These are phyloP conservation scores for Pistacia vera DNA, from an alignment of 345 rosid species.

Conservation along the genomic window DNA sequence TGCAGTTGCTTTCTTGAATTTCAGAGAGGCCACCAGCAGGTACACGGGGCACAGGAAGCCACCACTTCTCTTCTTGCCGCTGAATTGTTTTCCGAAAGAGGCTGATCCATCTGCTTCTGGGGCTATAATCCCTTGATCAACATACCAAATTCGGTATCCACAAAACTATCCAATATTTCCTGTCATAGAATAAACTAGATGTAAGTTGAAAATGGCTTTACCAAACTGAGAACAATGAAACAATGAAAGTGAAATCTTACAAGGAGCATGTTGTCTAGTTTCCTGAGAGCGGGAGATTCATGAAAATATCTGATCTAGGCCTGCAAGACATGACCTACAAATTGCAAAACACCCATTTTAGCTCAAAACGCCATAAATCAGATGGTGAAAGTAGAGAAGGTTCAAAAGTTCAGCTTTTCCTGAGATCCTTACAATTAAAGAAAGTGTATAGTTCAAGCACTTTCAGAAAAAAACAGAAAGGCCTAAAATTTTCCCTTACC, in stretches of 20 bases:
- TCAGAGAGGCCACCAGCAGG: conserved; percentile 81
- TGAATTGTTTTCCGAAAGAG: conserved; percentile 72
- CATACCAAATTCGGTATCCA: conserved; percentile 83
- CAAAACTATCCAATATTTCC: conserved; percentile 84
- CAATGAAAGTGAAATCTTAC: conserved; percentile 48
- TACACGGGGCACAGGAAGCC: conserved; percentile 97
- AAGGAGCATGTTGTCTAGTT: conserved; percentile 90
- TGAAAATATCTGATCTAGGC: conserved; percentile 84
- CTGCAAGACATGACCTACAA: conserved; percentile 89
- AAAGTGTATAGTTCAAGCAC: background rate
- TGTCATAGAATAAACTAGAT: conserved; percentile 26
- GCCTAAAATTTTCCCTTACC: conserved; percentile 34
- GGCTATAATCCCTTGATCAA: conserved; percentile 88
- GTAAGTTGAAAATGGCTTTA: background rate
- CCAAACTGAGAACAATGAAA: background rate
- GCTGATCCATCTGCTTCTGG: conserved; percentile 83
- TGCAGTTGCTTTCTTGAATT: conserved; percentile 74
- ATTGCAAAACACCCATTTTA: background rate
- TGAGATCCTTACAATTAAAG: background rate
- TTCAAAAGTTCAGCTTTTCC: background rate
- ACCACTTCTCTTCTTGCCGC: conserved; percentile 98
- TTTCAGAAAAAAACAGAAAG: background rate
- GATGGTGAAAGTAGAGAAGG: background rate
- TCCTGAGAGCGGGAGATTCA: conserved; percentile 92
- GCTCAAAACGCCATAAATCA: background rate